A percentile compares a stretch with the other conserved stretches of the same genome.
phyloP scores from a whole-genome alignment of 1,139 yeast species.

The Yamadazyma sp. region DNA sequence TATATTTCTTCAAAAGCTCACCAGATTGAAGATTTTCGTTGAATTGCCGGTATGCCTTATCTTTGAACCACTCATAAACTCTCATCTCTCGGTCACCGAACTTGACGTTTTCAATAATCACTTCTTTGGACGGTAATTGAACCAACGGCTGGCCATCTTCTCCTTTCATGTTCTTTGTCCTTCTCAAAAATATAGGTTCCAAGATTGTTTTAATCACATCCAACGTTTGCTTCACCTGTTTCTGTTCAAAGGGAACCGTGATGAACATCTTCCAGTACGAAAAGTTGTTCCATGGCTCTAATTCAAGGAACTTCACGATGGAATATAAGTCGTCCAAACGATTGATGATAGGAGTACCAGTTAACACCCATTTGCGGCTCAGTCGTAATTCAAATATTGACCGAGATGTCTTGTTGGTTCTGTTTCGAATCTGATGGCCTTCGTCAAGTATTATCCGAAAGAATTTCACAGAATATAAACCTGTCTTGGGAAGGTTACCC shows the following conservation, averaged over 20 bases:
- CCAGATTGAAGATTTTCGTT: slow-evolving; percentile 64
- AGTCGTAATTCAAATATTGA: slow-evolving; percentile 69
- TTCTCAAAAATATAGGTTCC: slow-evolving; percentile 77
- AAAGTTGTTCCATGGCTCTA: slow-evolving; percentile 89
- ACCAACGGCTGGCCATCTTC: slow-evolving; percentile 75
- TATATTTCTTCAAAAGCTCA: slow-evolving; percentile 68
- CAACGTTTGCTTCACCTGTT: slow-evolving; percentile 68
- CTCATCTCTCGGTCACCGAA: slow-evolving; percentile 66
- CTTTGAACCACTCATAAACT: slow-evolving; percentile 69
- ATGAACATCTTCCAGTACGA: slow-evolving; percentile 89
- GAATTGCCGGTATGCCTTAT: slow-evolving; percentile 68
- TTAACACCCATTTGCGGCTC: slow-evolving; percentile 77
- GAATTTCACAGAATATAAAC: slow-evolving; percentile 72
- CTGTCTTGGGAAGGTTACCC: slow-evolving; percentile 40
- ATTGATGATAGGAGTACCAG: slow-evolving; percentile 95
- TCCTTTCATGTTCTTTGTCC: slow-evolving; percentile 85
- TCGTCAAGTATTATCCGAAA: slow-evolving; percentile 85
- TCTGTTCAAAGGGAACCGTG: slow-evolving; percentile 77
- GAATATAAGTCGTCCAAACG: slow-evolving; percentile 84
- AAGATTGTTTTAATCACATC: slow-evolving; percentile 81
- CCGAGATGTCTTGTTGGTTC: slow-evolving; percentile 76
- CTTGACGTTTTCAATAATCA: slow-evolving; percentile 63
- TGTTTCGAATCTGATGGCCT: slow-evolving; percentile 86
- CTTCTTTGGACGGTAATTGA: slow-evolving; percentile 72
- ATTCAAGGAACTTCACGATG: slow-evolving; percentile 65